A percentile compares a stretch with the other conserved stretches of the same genome.
These are phyloP conservation scores for Rosa chinensis DNA, from an alignment of 306 rosid species.

Conservation along the genomic window DNA sequence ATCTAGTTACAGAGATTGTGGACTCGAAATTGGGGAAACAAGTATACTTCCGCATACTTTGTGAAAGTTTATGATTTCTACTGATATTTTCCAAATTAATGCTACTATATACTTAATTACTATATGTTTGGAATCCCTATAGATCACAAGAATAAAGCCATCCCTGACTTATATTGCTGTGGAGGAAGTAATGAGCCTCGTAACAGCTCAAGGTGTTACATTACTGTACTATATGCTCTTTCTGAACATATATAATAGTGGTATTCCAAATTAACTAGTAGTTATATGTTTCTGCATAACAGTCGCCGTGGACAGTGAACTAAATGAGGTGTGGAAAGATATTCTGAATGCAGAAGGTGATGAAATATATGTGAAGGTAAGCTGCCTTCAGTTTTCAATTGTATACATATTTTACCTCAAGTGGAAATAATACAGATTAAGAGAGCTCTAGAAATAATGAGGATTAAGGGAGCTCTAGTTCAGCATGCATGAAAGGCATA, in stretches of 20 bases:
- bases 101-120: not conserved
- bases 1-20: slow-evolving; percentile 87
- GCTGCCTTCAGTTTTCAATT: not conserved
- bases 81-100: not conserved
- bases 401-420: not conserved
- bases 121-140: slow-evolving; percentile 20
- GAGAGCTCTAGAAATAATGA: not conserved
- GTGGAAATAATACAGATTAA: not conserved
- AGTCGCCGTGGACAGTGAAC: slow-evolving; percentile 85
- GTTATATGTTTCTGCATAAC: slow-evolving; percentile 32
- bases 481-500: not conserved
- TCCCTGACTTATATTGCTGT: slow-evolving; percentile 81
- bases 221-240: not conserved
- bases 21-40: slow-evolving; percentile 93
- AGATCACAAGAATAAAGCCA: slow-evolving; percentile 83
- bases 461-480: not conserved
- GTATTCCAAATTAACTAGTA: slow-evolving; percentile 12
- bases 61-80: not conserved
- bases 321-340: slow-evolving; percentile 95
- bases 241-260: not conserved
- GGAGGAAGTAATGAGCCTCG: slow-evolving; percentile 97
- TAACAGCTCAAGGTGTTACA: slow-evolving; percentile 88
- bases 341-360: slow-evolving; percentile 89
- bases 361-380: slow-evolving; percentile 96
- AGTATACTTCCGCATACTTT: slow-evolving; percentile 43